phyloP scores from a whole-genome alignment of 192 early-diverging fungal species.

The Geranomyces michiganensis region DNA sequence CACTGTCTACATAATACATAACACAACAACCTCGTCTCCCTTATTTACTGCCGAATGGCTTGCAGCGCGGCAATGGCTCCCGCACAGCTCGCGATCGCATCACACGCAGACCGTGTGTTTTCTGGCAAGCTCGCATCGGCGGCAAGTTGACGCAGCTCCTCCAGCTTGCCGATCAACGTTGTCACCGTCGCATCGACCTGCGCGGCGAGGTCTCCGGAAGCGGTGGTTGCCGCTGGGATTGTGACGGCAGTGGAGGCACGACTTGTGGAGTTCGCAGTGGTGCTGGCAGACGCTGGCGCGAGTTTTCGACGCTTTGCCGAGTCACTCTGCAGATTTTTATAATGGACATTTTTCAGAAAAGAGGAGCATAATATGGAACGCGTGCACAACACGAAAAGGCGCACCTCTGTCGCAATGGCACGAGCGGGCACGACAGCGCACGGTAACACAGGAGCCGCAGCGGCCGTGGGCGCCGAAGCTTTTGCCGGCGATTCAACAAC shows the following conservation, averaged over 20 bases:
- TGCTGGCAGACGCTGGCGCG: background rate
- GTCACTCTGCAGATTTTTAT: background rate
- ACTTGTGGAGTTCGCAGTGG: background rate
- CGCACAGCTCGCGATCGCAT: slow-evolving; percentile 37
- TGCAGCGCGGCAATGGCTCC: slow-evolving; percentile 28
- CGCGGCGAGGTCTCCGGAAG: background rate
- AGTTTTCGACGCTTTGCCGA: slow-evolving; percentile 7
- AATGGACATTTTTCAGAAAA: background rate
- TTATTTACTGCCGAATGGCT: background rate
- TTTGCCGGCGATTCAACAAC: background rate
- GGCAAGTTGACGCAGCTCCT: background rate
- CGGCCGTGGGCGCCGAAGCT: background rate
- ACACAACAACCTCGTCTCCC: too few species aligned
- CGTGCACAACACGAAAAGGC: background rate
- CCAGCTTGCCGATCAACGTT: slow-evolving; percentile 13
- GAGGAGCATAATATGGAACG: background rate
- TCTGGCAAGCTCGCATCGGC: background rate
- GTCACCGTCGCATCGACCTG: slow-evolving; percentile 18
- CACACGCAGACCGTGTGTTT: slow-evolving; percentile 2
- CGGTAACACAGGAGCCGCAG: too few species aligned
- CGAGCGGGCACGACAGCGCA: background rate
- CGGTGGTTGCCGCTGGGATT: too few species aligned
- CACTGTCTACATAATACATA: too few species aligned
- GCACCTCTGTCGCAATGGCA: background rate
- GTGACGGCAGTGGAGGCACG: too few species aligned